Evolutionary conservation across 1,284 basidiomycete genomes (phyloP), one percentile per base, ranked within the genome.

Genomic region (Malassezia brasiliensis): DNA sequence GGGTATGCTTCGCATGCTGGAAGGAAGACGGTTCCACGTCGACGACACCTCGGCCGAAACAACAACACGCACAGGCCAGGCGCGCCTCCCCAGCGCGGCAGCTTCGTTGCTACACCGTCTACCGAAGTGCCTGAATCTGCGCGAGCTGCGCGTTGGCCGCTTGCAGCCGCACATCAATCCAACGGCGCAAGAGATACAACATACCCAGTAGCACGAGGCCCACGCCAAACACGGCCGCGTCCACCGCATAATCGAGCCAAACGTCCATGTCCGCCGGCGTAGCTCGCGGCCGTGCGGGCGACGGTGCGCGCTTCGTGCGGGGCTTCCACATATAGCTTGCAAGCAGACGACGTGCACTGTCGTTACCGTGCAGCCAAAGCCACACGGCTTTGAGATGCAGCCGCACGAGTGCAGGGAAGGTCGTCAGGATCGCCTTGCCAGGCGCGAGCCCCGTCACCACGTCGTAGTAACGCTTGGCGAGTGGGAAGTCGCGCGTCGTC

Each of bases 391-490:
- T 82, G 2, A 83, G 69, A 73, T 96, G 88, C 12, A 99, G 78
- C 73, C 87, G 88, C 52, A 83, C 77, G 45, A 98, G 78, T 5
- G 40, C 36, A 6, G 17, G 22, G 14, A 39, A 48, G 14, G 50
- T 30, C 34, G 50, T 34, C 11, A 51, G 37, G 87, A 96, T 25
- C 15, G 47, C 34, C 20, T 17, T 19, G 20, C 28, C 19, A 6
- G 47, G 47, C 25, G 20, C 30, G 8, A 90, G 90, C 90, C 68
- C 87, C 36, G 88, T 76, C 2, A 90, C 88, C 55, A 85, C 77
- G 75, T 98, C 94, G 73, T 96, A 98, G 75, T 93, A 86, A 30
- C 94, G 81, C 76, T 98, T 99, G 0, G 94, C 94, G 15, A 98
- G 82, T 75, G 94, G 87, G 79, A 90, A 98, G 76, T 98, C 93